These are phyloP conservation scores for Mortierella alpina DNA, from an alignment of 192 early-diverging fungal genomes.

Conservation along the genomic window DNA sequence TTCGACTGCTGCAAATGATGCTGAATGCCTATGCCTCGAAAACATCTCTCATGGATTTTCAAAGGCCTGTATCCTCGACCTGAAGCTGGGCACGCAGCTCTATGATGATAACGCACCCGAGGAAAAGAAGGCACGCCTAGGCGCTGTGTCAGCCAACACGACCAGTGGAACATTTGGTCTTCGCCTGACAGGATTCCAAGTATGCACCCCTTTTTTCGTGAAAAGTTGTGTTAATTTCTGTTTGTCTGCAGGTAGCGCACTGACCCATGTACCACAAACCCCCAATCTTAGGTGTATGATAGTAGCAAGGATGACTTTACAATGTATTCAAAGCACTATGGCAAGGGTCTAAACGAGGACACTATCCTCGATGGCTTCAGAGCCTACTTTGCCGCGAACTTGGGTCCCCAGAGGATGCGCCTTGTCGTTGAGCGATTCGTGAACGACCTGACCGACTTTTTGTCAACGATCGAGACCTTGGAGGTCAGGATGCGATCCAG, in stretches of 20 bases:
- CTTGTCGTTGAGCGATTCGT: conserved; percentile 71
- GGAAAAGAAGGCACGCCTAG: conserved; percentile 77
- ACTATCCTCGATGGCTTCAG: conserved; percentile 69
- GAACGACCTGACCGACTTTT: conserved; percentile 67
- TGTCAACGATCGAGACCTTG: conserved; percentile 59
- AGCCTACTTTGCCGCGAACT: conserved; percentile 67
- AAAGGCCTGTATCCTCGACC: conserved; percentile 84
- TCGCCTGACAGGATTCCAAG: conserved; percentile 78
- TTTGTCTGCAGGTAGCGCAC: too few species aligned
- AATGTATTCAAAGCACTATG: conserved; percentile 62
- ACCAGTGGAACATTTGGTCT: conserved; percentile 78
- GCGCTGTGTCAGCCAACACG: conserved; percentile 67
- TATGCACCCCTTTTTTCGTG: conserved; percentile 24
- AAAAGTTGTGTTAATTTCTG: neutral
- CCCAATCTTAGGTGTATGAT: conserved; percentile 61
- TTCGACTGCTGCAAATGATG: neutral
- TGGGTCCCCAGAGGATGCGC: conserved; percentile 62
- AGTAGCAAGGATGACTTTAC: conserved; percentile 52
- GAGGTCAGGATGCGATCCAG: conserved; percentile 76
- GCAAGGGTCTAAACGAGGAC: conserved; percentile 62
- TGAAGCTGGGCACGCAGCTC: conserved; percentile 87
- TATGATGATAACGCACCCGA: conserved; percentile 78
- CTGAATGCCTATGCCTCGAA: conserved; percentile 76
- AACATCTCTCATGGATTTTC: conserved; percentile 77
- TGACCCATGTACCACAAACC: too few species aligned